Percentiles rank a stretch among this genome's conserved stretches.
Evolutionary conservation across 2,329 filamentous ascomycete species (phyloP).

Genomic region (Alternaria longipes): DNA sequence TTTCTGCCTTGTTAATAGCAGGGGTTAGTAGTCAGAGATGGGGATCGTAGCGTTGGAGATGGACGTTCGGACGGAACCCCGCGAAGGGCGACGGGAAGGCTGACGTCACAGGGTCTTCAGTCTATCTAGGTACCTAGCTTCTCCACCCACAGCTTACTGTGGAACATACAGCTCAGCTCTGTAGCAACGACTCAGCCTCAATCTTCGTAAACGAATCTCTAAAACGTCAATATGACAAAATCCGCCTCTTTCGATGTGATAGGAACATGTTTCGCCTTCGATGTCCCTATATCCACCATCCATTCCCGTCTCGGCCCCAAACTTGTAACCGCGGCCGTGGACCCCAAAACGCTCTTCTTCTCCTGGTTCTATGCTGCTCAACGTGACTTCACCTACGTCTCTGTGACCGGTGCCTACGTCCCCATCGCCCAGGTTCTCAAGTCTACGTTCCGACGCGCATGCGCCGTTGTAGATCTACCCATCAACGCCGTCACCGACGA

Average conservation of each 20-base stretch:
- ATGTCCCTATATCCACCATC: constrained; percentile 29
- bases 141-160: constrained; percentile 1
- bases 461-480: constrained; percentile 29
- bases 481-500: constrained; percentile 27
- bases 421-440: constrained; percentile 34
- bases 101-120: constrained; percentile 18
- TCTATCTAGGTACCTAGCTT: neutral
- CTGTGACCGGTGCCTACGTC: constrained; percentile 27
- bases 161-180: neutral
- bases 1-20: neutral
- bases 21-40: neutral
- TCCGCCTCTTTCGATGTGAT: constrained; percentile 41
- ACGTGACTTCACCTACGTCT: constrained; percentile 39
- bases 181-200: neutral
- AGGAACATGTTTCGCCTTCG: constrained; percentile 37
- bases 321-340: constrained; percentile 21
- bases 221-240: constrained; percentile 17
- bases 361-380: constrained; percentile 41
- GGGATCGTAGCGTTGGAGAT: neutral
- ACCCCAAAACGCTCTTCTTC: constrained; percentile 39
- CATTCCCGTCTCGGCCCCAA: constrained; percentile 24
- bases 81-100: neutral
- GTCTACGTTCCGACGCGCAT: constrained; percentile 33
- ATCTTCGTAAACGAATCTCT: neutral
- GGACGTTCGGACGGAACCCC: neutral